Evolutionary conservation across 176 grass and related monocot species (phyloP).

Genomic region (Leersia perrieri): DNA sequence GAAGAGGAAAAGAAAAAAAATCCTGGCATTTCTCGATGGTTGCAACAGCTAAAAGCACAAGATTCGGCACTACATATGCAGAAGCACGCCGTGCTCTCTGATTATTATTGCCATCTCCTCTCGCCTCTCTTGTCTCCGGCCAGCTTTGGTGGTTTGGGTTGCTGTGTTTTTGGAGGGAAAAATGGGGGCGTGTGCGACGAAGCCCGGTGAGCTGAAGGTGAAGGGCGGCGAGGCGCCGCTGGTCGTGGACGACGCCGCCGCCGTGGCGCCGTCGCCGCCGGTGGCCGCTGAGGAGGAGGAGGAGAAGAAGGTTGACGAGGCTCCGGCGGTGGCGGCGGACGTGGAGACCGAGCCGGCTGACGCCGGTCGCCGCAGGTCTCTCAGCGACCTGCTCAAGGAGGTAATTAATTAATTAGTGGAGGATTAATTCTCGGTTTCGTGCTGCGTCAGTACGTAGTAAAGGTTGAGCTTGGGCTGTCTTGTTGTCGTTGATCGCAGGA

Average conservation of each 20-base stretch:
- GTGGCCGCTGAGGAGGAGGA: not conserved
- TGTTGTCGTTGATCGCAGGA: conserved; percentile 17
- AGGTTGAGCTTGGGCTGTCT: not conserved
- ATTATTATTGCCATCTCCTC: not conserved
- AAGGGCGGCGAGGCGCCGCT: conserved; percentile 27
- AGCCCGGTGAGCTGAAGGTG: conserved; percentile 42
- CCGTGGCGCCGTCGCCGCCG: not conserved
- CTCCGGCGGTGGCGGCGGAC: not conserved
- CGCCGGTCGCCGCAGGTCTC: conserved; percentile 43
- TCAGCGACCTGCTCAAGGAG: conserved; percentile 50
- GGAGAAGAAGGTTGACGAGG: conserved; percentile 22
- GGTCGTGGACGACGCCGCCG: conserved; percentile 10
- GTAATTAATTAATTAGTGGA: no score
- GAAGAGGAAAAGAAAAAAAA: no score
- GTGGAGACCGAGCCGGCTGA: conserved; percentile 27
- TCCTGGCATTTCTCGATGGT: not conserved
- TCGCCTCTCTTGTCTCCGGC: not conserved
- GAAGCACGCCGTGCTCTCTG: not conserved
- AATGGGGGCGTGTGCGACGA: conserved; percentile 45
- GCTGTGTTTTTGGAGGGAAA: not conserved
- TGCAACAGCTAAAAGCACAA: not conserved
- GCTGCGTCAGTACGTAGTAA: not conserved
- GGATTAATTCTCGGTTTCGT: not conserved
- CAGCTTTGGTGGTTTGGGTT: not conserved
- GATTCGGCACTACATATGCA: not conserved